Base-by-base conservation (phyloP, 768 basidiomycete genomes). In the Tubosaeta sp. region DNA sequence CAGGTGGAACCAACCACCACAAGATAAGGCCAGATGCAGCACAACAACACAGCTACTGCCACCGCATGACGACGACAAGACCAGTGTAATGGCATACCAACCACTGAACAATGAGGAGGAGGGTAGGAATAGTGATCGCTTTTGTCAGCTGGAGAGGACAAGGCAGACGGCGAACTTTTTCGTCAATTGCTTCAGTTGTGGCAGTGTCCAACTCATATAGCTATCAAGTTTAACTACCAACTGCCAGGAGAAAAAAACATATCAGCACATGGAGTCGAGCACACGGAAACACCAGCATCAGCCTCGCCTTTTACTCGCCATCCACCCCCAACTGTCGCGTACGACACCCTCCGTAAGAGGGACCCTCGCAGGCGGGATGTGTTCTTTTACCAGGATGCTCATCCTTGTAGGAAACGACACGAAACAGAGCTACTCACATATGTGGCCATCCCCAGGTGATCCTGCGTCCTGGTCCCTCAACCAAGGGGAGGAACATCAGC, bases 371-470 rank as follows among this genome's bases (percentile, higher is more conserved):
- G 71, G 64, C 75, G 82, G 84, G 88, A 74, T 86, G 82, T 72
- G 81, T 91, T 67, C 80, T 74, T 85, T 91, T 91, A 91, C 88
- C 88, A 91, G 88, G 84, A 74, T 84, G 79, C 71, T 91, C 88
- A 67, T 91, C 89, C 67, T 79, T 65, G 81, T 75, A 63, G 68
- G 52, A 57, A 61, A 52, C 42, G 59, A 58, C 46, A 56, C 10
- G 12, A 35, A 35, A 6, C 22, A 14, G 31, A 45, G 7, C 9
- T 10, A 48, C 37, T 46, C 45, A 46, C 44, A n/a, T n/a, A n/a
- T 89, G 83, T 88, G 69, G 78, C 74, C 82, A 69, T 74, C 86
- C 80, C 87, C 86, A 91, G 89, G 89, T 91, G 84, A 85, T 91
- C 89, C 83, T 78, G 88, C 89, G 75, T 91, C 89, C 85, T 88